Conservation (phyloP, 257 asterid species). For the Mitragyna speciosa region DNA sequence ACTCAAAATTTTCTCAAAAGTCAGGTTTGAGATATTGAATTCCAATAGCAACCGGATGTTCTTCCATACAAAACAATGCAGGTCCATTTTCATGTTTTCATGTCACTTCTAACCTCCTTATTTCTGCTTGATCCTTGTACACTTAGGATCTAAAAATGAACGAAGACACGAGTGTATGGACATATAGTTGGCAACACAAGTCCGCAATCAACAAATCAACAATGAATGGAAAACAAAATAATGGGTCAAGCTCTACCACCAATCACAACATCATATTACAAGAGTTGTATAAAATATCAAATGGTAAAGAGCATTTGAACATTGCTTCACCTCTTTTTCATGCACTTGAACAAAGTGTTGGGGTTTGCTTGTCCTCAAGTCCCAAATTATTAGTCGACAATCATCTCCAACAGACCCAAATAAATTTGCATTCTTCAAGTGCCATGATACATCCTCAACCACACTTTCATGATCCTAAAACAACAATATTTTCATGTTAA, state of each 20-base stretch:
- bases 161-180: background rate
- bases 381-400: conserved; percentile 88
- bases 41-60: background rate
- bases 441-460: conserved; percentile 96
- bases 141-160: background rate
- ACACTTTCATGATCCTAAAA: conserved; percentile 68
- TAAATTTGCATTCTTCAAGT: conserved; percentile 62
- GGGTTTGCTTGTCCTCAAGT: conserved; percentile 74
- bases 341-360: conserved; percentile 67
- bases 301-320: background rate
- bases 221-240: background rate
- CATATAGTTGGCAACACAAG: background rate
- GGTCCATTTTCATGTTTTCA: background rate
- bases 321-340: conserved; percentile 67
- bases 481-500: conserved; percentile 11
- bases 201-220: background rate
- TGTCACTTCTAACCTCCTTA: background rate
- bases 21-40: background rate
- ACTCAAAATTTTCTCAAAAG: no score
- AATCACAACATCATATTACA: background rate
- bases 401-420: conserved; percentile 99
- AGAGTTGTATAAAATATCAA: background rate
- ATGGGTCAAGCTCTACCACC: background rate
- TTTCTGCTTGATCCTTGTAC: background rate
- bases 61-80: background rate